Evolutionary conservation across 179 eudicot species (phyloP), one percentile per base, ranked within the genome.

Genomic region (Patellifolia procumbens): DNA sequence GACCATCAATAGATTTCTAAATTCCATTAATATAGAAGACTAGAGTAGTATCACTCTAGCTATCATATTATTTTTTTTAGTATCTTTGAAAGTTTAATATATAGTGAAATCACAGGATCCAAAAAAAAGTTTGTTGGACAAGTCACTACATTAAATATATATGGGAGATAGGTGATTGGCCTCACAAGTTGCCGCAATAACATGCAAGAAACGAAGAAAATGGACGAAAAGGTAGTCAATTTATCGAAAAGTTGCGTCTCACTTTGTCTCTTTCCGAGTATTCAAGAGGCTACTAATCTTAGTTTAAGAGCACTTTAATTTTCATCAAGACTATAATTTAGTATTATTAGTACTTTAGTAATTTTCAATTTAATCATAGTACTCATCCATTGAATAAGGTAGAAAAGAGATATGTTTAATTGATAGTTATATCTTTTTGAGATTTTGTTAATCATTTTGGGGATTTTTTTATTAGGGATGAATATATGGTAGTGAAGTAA

Each of bases 101-200:
- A n/a, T 31, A 26, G 6, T 53, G 9, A 6, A 22, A 5, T 64
- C 78, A 51, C 72, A 34, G 24, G 78, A 75, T 64, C 78, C 78
- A 63, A 75, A 73, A 73, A 73, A 51, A 65, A 49, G 61, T 63
- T 29, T 32, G 45, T n/a, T n/a, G n/a, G n/a, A n/a, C n/a, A n/a
- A n/a, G 45, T 64, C 37, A 37, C 60, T 61, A 64, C 70, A 46
- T 37, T n/a, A 28, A 15, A 12, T 12, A 64, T 20, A 45, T 17
- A 7, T 19, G 20, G n/a, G n/a, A n/a, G 29, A 28, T 7, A 29
- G 20, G 20, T 24, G 10, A 24, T 35, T 55, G 52, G 55, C 70
- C 61, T 12, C 46, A 73, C 78, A 74, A 74, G 56, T 74, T 79
- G 81, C 81, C 81, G 74, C 81, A 79, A 73, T 73, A 74, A 79